Evolutionary conservation across 495 filamentous ascomycete species (phyloP), one percentile per base, ranked within the genome.

Genomic region (Ascobolus immersus): DNA sequence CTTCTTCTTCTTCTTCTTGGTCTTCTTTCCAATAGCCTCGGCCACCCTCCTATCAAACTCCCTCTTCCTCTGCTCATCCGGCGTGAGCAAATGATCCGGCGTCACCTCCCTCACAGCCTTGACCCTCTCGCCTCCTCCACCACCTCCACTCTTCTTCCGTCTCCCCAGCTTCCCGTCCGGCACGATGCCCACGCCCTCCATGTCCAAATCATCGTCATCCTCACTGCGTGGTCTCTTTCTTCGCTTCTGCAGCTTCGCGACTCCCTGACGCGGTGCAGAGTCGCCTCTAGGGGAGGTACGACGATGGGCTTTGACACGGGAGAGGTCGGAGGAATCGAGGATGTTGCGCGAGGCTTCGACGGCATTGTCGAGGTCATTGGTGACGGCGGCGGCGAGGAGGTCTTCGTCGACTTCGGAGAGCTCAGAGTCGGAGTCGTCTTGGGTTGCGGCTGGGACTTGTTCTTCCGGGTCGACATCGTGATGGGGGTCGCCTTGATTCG

Each of bases 351-450:
- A 67, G 39, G 82, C 77, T 33, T 84, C 74, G 44, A 82, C 62
- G 23, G 68, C 67, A 29, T 81, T 66, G 18, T 37, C 33, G 21
- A 48, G 20, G 69, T 68, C 35, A 62, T 64, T 0, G 74, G 75
- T 35, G 45, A 93, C 79, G 53, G 91, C 92, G 43, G 91, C 70
- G 28, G 76, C 72, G 53, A 99, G 92, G 50, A 89, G 72, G 28
- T 73, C 74, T 49, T 94, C 86, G 52, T 94, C 89, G 43, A 96
- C 73, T 51, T 96, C 86, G 7, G 82, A 93, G 11, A 90, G 66
- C 34, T 77, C 66, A n/a, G 76, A 79, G 21, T 84, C 77, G 39
- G 73, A 75, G n/a, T 61, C 43, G 31, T 53, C 58, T 14, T 50
- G 59, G n/a, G 54, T 51, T 20, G 43, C 27, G 3, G 17, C 24